Evolutionary conservation across 164 flowering plant species (phyloP).

Genomic region (Malania oleifera): DNA sequence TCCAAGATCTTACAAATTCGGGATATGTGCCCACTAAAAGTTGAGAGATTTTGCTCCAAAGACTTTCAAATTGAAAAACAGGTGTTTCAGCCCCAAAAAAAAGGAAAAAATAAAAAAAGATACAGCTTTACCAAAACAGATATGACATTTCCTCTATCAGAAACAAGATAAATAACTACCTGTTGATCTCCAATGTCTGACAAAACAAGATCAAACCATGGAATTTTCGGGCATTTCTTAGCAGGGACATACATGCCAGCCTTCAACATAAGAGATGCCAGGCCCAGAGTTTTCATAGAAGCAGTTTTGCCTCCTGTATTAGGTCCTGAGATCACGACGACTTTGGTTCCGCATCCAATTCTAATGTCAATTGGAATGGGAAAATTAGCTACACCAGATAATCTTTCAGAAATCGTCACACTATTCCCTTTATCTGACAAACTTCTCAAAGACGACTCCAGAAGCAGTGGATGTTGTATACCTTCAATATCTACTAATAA

Average conservation of each 20-base stretch:
- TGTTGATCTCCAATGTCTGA: slow-evolving; percentile 97
- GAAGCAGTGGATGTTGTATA: slow-evolving; percentile 74
- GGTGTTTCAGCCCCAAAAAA: slow-evolving; percentile 40
- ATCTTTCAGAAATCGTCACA: slow-evolving; percentile 9
- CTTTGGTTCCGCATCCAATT: slow-evolving; percentile 47
- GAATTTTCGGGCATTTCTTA: slow-evolving; percentile 55
- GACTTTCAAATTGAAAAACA: slow-evolving; percentile 66
- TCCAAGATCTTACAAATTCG: slow-evolving; percentile 70
- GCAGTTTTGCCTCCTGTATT: slow-evolving; percentile 98
- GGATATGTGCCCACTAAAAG: slow-evolving; percentile 90
- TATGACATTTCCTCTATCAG: slow-evolving; percentile 19
- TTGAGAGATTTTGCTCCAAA: slow-evolving; percentile 87
- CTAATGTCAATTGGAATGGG: slow-evolving; percentile 84
- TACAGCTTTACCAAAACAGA: slow-evolving; percentile 19
- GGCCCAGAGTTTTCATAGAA: slow-evolving; percentile 87
- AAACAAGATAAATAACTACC: slow-evolving; percentile 47
- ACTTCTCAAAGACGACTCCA: slow-evolving; percentile 45
- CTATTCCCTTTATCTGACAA: slow-evolving; percentile 21
- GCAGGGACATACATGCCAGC: slow-evolving; percentile 93
- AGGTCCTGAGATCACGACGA: slow-evolving; percentile 92
- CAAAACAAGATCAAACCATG: slow-evolving; percentile 90
- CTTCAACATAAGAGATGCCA: slow-evolving; percentile 86
- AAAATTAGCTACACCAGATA: slow-evolving; percentile 21
- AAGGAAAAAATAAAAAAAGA: slow-evolving; percentile 15
- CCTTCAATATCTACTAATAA: slow-evolving; percentile 56